These are phyloP conservation scores for Aspergillus arachidicola DNA, from an alignment of 2,329 filamentous ascomycete species.

Conservation along the genomic window DNA sequence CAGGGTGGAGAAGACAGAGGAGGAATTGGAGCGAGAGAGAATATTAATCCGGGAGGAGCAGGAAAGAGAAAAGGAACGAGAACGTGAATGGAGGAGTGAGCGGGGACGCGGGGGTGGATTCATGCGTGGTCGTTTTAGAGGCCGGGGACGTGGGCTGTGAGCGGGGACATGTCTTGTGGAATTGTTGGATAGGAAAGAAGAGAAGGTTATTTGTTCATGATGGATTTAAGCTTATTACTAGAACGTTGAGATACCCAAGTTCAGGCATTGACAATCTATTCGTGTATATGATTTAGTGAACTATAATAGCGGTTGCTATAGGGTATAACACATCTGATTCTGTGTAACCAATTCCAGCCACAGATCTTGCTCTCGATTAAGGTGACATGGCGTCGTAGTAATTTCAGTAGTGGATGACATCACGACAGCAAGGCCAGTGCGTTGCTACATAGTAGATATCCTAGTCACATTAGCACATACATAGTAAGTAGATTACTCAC, in stretches of 20 bases:
- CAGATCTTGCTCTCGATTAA: background rate
- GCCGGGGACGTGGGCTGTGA: slow-evolving; percentile 48
- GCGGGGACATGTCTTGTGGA: background rate
- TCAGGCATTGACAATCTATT: slow-evolving; percentile 6
- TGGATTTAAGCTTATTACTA: slow-evolving; percentile 12
- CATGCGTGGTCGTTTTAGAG: slow-evolving; percentile 46
- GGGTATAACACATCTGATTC: background rate
- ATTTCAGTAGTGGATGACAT: slow-evolving; percentile 7
- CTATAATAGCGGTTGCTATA: background rate
- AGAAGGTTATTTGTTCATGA: background rate
- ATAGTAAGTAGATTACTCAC: background rate
- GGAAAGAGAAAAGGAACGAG: slow-evolving; percentile 56
- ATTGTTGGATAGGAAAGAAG: background rate
- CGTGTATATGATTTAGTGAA: background rate
- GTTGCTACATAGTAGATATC: background rate
- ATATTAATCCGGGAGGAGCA: slow-evolving; percentile 62
- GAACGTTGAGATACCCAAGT: slow-evolving; percentile 13
- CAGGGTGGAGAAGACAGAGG: slow-evolving; percentile 70
- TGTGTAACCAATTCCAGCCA: background rate
- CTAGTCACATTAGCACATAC: background rate
- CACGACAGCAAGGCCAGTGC: slow-evolving; percentile 2
- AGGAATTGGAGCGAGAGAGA: slow-evolving; percentile 65
- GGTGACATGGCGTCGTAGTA: background rate
- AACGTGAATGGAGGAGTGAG: slow-evolving; percentile 56
- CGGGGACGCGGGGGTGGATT: slow-evolving; percentile 53